Base-by-base conservation (phyloP, 305 asterid genomes). In the Withania somnifera region DNA sequence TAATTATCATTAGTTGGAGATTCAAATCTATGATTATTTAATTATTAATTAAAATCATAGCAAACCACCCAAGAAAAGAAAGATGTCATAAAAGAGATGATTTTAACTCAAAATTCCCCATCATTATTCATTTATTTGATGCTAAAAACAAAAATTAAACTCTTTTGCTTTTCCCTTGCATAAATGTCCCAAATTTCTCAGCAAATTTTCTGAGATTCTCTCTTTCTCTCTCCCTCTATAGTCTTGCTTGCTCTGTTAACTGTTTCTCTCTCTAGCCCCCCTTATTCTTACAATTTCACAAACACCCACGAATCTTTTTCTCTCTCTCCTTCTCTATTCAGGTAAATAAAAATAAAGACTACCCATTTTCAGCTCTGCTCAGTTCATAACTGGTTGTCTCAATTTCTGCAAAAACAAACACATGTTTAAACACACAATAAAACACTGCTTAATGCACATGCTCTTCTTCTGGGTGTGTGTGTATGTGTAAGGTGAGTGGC, bases 261-360 rank as follows among this genome's bases (percentile, higher is more conserved):
- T n/a, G 64, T 52, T 78, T 80, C 85, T 83, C 84, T 60, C 90
- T 85, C 83, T 81, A 82, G 82, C 36, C 75, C 54, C n/a, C n/a
- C n/a, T 42, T 50, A 53, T 51, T 83, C 53, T 45, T 47, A 11
- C 45, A 24, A 54, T 67, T 57, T 45, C 69, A 30, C 24, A 26
- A 82, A 67, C 82, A 83, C 76, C 79, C 51, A 56, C 79, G n/a
- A 68, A 40, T 57, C 52, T 38, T 24, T 81, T 53, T n/a, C n/a
- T n/a, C n/a, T 50, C 79, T 42, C 81, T 57, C 61, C n/a, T n/a
- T n/a, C n/a, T n/a, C n/a, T n/a, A n/a, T 26, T 15, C 22, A 69
- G 60, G 54, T 26, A 0, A 34, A 34, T 6, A 38, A 38, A 38
- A 5, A 24, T 26, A 50, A 17, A 17, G n/a, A 76, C 80, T 28